Evolutionary conservation across 352 stramenopile genomes (phyloP).

Genomic region (Pythium sukuiense): DNA sequence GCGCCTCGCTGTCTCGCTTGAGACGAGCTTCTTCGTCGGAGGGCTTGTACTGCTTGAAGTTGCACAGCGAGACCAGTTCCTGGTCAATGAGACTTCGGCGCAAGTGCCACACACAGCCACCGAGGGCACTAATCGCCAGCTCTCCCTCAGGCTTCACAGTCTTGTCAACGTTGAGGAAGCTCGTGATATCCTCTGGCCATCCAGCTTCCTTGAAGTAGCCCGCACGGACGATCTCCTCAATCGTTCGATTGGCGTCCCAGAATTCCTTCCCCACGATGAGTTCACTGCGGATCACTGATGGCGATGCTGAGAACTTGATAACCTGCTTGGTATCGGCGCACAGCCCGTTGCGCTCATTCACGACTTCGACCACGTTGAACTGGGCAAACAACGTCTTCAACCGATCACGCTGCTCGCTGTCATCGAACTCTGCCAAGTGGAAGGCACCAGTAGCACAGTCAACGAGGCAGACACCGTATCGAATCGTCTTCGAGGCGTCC

Average conservation of each 20-base stretch:
- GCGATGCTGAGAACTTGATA: constrained; percentile 65
- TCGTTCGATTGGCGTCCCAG: constrained; percentile 88
- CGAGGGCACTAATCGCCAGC: constrained; percentile 68
- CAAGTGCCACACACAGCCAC: constrained; percentile 79
- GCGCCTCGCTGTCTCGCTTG: constrained; percentile 14
- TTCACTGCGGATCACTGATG: constrained; percentile 61
- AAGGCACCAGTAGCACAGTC: constrained; percentile 94
- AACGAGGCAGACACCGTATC: constrained; percentile 95
- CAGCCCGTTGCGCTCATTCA: constrained; percentile 70
- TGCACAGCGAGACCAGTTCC: constrained; percentile 73
- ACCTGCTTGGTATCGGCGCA: constrained; percentile 68
- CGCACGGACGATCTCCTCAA: constrained; percentile 89
- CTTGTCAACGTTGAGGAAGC: constrained; percentile 76
- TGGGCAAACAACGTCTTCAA: constrained; percentile 95
- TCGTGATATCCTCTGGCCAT: constrained; percentile 57
- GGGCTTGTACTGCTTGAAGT: constrained; percentile 79
- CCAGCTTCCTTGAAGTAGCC: constrained; percentile 87
- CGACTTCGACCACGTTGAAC: constrained; percentile 83
- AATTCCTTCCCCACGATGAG: constrained; percentile 78
- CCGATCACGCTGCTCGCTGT: constrained; percentile 93
- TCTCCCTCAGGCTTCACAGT: constrained; percentile 54
- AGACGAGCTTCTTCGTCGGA: constrained; percentile 55
- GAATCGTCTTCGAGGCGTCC: constrained; percentile 55
- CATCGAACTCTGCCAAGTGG: constrained; percentile 96
- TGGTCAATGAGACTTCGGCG: constrained; percentile 83